A percentile compares a stretch with the other conserved stretches of the same genome.
phyloP scores from a whole-genome alignment of 257 asterid genomes.

The Dorcoceras hygrometricum region DNA sequence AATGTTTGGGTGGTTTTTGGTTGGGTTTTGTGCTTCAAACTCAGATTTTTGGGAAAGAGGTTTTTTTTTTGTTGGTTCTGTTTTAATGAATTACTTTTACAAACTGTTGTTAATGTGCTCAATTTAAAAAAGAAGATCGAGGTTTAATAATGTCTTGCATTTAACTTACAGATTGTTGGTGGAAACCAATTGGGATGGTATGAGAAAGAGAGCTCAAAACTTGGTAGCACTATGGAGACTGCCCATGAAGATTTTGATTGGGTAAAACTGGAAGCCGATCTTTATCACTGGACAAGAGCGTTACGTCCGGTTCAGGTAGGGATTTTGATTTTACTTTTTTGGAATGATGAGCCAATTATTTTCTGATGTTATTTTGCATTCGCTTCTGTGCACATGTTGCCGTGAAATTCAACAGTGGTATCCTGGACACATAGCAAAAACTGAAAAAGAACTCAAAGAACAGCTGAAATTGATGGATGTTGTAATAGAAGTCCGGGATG shows the following conservation, averaged over 20 bases:
- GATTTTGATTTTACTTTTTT: slow-evolving; percentile 20
- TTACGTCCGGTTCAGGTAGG: slow-evolving; percentile 93
- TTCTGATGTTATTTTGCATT: slow-evolving; percentile 13
- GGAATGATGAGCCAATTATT: slow-evolving; percentile 17
- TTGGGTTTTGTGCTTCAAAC: background rate
- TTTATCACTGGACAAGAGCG: slow-evolving; percentile 73
- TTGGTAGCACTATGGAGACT: slow-evolving; percentile 31
- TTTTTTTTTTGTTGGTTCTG: background rate
- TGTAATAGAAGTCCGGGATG: slow-evolving; percentile 97
- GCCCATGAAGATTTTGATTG: slow-evolving; percentile 58
- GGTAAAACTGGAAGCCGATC: slow-evolving; percentile 68
- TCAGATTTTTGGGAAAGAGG: background rate
- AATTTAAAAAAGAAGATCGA: too few relatives aligned
- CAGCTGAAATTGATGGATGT: slow-evolving; percentile 97
- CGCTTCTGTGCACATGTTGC: slow-evolving; percentile 23
- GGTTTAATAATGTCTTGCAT: slow-evolving; percentile 7
- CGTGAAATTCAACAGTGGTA: slow-evolving; percentile 64
- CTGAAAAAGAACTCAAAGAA: slow-evolving; percentile 90
- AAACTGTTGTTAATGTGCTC: background rate
- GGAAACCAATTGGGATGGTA: slow-evolving; percentile 44
- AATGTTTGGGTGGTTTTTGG: background rate
- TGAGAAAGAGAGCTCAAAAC: slow-evolving; percentile 40
- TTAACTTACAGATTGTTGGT: slow-evolving; percentile 66
- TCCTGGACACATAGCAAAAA: slow-evolving; percentile 96
- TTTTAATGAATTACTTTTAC: too few relatives aligned